Percentiles rank a stretch among this genome's conserved stretches.
These are phyloP conservation scores for Melastoma candidum DNA, from an alignment of 441 rosid genomes.

Conservation along the genomic window DNA sequence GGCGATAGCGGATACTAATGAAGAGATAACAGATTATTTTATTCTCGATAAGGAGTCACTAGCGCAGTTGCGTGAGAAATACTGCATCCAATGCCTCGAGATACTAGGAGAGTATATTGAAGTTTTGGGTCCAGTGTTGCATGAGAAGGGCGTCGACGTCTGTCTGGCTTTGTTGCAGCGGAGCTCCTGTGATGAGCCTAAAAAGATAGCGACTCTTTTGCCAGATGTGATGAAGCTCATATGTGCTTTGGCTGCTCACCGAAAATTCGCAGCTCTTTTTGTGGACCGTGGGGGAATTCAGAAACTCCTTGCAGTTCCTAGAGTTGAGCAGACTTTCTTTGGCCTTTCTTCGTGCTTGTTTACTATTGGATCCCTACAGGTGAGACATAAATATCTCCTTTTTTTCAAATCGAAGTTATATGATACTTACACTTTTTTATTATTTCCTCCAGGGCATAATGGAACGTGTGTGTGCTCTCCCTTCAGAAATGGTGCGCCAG, in stretches of 20 bases:
- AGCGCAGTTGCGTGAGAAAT: slow-evolving; percentile 80
- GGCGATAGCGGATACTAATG: slow-evolving; percentile 31
- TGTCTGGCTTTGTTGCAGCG: slow-evolving; percentile 74
- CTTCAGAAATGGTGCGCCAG: slow-evolving; percentile 62
- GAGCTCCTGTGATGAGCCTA: slow-evolving; percentile 38
- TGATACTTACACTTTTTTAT: slow-evolving; percentile 11
- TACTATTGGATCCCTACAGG: slow-evolving; percentile 95
- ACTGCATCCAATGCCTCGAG: slow-evolving; percentile 90
- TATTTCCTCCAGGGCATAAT: slow-evolving; percentile 64
- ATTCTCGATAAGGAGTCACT: slow-evolving; percentile 62
- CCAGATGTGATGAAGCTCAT: slow-evolving; percentile 99
- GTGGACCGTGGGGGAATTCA: slow-evolving; percentile 97
- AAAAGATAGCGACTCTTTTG: slow-evolving; percentile 38
- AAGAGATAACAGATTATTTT: slow-evolving; percentile 56
- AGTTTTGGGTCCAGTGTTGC: slow-evolving; percentile 94
- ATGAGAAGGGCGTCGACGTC: slow-evolving; percentile 96
- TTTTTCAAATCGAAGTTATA: slow-evolving; percentile 4
- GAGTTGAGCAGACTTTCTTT: slow-evolving; percentile 58
- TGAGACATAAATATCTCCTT: slow-evolving; percentile 16
- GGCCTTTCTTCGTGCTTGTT: slow-evolving; percentile 92
- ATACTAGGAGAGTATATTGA: slow-evolving; percentile 90
- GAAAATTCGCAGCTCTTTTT: slow-evolving; percentile 96
- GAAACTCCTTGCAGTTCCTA: slow-evolving; percentile 83
- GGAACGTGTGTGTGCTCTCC: slow-evolving; percentile 99
- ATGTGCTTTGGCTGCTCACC: slow-evolving; percentile 94